Evolutionary conservation across 2,329 filamentous ascomycete species (phyloP), one percentile per base, ranked within the genome.

Genomic region (Fusarium sp.): DNA sequence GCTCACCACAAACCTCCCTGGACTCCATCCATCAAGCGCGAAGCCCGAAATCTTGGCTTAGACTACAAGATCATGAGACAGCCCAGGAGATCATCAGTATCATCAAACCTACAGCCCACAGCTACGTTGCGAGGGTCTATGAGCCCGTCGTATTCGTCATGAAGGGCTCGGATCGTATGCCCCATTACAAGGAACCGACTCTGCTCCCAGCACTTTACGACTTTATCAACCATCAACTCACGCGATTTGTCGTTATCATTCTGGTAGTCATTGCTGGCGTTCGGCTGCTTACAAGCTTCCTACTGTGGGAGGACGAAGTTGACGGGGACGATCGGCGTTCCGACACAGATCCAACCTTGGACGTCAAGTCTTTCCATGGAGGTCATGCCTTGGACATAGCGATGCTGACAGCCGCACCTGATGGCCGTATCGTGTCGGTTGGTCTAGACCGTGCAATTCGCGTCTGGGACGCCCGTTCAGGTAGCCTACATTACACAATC

Each of bases 41-140:
- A 64, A 92, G 89, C n/a, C 92, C 91, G 2, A 89, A 86, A 6
- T 91, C 92, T 18, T 95, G 92, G 92, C 83, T 94, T 51, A 86
- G 87, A 26, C 84, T 93, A 58, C 92, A 94, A 77, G 92, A 94
- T 71, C 91, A 93, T 72, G 90, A 93, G 74, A 93, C 91, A 2
- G 92, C 91, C 4, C 87, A 86, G 39, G 92, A 94, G 74, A 86
- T 94, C 18, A 93, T 94, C 76, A 85, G 88, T n/a, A 86, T 92
- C 31, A 86, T 94, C 72, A 93, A 93, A 69, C 92, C 92, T 9
- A 83, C 85, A 57, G 87, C 89, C 3, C 86, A 92, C 74, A 91
- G 89, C 77, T 93, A 93, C 76, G 83, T 93, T 19, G 91, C 92
- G 23, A 86, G 87, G 45, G 90, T 94, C 2, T 93, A 91, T 74